A percentile compares a stretch with the other conserved stretches of the same genome.
Evolutionary conservation across 208 protist genomes (phyloP).

Genomic region (Histomonas meleagridis): DNA sequence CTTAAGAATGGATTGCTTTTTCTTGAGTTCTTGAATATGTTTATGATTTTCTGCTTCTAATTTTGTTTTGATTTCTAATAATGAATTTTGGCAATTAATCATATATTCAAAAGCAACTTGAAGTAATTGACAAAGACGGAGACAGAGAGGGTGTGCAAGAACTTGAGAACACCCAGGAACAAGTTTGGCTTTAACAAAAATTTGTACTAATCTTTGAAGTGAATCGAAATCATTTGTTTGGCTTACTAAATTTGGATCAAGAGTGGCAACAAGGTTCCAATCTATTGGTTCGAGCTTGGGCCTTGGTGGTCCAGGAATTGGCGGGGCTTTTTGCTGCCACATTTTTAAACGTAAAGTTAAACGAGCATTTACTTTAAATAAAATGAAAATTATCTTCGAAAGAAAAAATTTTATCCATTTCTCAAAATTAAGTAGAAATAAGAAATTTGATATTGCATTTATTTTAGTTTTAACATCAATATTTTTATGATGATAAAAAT

Average conservation of each 20-base stretch:
- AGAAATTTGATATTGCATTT: too few species aligned
- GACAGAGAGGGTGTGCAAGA: neutral
- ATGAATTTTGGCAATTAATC: neutral
- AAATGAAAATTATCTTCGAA: too few species aligned
- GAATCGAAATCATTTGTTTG: conserved; percentile 16
- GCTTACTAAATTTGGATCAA: neutral
- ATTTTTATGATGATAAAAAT: too few species aligned
- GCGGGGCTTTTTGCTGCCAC: neutral
- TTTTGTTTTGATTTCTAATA: neutral
- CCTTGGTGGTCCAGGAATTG: neutral
- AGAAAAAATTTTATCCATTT: too few species aligned
- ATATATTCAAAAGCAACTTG: conserved; percentile 6
- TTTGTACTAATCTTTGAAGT: neutral
- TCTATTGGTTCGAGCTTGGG: neutral
- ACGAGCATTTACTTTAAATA: too few species aligned
- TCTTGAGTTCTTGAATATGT: neutral
- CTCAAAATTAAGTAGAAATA: too few species aligned
- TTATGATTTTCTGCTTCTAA: neutral
- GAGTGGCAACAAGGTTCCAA: conserved; percentile 1
- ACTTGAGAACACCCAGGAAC: neutral
- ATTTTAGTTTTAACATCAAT: too few species aligned
- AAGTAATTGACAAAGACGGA: neutral
- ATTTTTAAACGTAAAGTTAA: too few species aligned
- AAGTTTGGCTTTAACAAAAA: neutral
- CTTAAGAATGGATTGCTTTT: neutral